Evolutionary conservation across 306 rosid genomes (phyloP).

Genomic region (Chamaecrista fasciculata): DNA sequence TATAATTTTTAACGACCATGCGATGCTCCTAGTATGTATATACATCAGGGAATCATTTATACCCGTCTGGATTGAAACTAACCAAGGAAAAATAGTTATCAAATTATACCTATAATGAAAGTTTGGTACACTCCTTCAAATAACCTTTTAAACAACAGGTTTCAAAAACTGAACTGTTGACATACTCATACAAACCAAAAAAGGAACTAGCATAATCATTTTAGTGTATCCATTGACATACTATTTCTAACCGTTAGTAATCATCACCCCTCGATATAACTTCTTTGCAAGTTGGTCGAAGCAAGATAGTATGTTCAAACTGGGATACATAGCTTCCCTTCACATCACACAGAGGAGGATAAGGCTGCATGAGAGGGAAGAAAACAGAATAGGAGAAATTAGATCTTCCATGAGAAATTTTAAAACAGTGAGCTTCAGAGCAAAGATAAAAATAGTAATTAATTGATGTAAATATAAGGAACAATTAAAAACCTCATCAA

Average conservation of each 20-base stretch:
- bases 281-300: conserved; percentile 96
- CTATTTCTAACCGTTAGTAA: conserved; percentile 40
- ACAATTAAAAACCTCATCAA: background rate
- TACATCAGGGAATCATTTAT: background rate
- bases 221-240: background rate
- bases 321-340: conserved; percentile 96
- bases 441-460: background rate
- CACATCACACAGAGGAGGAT: conserved; percentile 82
- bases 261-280: conserved; percentile 96
- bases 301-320: conserved; percentile 88
- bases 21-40: too few species aligned
- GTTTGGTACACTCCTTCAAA: background rate
- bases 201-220: conserved; percentile 2
- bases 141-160: background rate
- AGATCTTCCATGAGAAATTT: conserved; percentile 3
- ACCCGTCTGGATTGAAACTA: background rate
- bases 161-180: background rate
- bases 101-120: background rate
- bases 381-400: background rate
- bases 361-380: conserved; percentile 49
- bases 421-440: background rate
- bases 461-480: background rate
- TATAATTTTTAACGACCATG: too few species aligned
- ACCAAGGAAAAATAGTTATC: background rate
- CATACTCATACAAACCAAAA: background rate